phyloP scores from a whole-genome alignment of 768 basidiomycete species.

The Suillus hirtellus region DNA sequence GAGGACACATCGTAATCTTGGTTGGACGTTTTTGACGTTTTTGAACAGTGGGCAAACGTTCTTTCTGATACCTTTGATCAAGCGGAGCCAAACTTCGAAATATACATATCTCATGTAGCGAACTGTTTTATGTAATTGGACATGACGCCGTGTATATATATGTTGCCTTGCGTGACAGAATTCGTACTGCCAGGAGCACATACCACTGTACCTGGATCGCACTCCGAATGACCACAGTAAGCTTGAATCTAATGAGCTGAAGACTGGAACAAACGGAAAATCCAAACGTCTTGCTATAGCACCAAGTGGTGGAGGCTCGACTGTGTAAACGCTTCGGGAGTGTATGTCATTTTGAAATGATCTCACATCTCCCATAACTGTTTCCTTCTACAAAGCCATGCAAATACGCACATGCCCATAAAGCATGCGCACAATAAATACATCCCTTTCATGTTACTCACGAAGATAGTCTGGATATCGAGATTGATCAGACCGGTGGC shows the following conservation, averaged over 20 bases:
- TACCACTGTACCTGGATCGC: neutral
- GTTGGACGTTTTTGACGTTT: no score
- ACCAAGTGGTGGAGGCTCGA: neutral
- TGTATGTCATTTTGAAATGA: no score
- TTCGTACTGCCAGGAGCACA: neutral
- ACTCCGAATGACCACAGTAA: neutral
- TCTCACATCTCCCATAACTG: no score
- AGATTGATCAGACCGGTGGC: slow-evolving; percentile 85
- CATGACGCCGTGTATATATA: neutral
- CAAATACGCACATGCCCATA: slow-evolving; percentile 54
- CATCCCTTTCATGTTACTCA: slow-evolving; percentile 55
- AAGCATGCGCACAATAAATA: slow-evolving; percentile 63
- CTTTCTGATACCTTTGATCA: no score
- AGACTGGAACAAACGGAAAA: neutral
- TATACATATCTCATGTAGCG: no score
- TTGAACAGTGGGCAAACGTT: no score
- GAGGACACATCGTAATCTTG: no score
- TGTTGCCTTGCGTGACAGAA: neutral
- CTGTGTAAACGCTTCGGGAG: no score
- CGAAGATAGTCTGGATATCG: slow-evolving; percentile 79
- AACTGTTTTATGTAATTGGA: neutral
- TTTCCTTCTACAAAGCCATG: slow-evolving; percentile 52
- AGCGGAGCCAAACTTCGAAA: no score
- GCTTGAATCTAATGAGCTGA: neutral
- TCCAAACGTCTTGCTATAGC: neutral